Conservation (phyloP, 2,329 filamentous ascomycete genomes). For the Orbilia javanica region DNA sequence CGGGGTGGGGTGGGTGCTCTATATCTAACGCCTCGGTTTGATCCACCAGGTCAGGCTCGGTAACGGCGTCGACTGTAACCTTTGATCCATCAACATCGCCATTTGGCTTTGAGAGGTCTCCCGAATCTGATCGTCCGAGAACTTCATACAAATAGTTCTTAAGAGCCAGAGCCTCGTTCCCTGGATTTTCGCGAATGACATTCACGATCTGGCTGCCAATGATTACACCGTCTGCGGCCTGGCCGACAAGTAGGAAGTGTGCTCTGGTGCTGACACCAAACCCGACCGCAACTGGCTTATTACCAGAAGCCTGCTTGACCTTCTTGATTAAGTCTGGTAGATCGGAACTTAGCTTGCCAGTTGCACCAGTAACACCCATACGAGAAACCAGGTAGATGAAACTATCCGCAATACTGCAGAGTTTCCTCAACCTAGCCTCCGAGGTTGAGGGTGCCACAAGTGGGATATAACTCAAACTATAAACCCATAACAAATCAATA, state of each 20-base stretch:
- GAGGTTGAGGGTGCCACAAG: constrained; percentile 94
- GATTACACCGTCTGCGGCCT: constrained; percentile 91
- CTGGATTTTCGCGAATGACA: constrained; percentile 77
- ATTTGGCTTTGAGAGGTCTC: constrained; percentile 61
- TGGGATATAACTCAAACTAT: constrained; percentile 91
- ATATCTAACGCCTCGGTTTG: constrained; percentile 86
- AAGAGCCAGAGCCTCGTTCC: constrained; percentile 78
- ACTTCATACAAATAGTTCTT: constrained; percentile 86
- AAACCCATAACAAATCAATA: constrained; percentile 3
- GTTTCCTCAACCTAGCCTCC: constrained; percentile 90
- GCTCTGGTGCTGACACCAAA: constrained; percentile 97
- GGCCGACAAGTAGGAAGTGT: constrained; percentile 87
- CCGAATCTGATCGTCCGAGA: constrained; percentile 67
- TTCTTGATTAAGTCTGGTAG: constrained; percentile 84
- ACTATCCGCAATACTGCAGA: constrained; percentile 96
- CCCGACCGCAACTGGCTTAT: constrained; percentile 89
- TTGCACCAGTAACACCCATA: constrained; percentile 95
- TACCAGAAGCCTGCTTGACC: constrained; percentile 91
- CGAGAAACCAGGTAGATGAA: constrained; percentile 99
- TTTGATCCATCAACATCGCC: constrained; percentile 70
- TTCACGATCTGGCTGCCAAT: constrained; percentile 96
- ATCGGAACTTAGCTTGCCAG: constrained; percentile 82
- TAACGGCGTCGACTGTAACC: constrained; percentile 77
- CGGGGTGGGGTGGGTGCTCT: constrained; percentile 64
- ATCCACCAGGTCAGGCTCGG: constrained; percentile 79